Evolutionary conservation across 2,329 filamentous ascomycete genomes (phyloP).

Genomic region (Ophiostoma tasmaniense): DNA sequence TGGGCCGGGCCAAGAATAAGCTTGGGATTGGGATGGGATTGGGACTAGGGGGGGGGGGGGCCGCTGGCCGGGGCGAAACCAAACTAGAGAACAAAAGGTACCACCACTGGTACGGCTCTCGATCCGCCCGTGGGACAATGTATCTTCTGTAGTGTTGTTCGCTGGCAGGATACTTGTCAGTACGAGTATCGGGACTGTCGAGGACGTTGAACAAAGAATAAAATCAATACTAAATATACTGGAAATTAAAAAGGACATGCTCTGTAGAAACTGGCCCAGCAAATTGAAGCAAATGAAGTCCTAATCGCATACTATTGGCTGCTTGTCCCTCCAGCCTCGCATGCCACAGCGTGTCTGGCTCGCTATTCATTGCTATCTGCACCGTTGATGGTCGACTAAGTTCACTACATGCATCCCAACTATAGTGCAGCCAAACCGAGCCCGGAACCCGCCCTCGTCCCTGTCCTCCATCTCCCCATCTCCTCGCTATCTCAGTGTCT

Average conservation of each 20-base stretch:
- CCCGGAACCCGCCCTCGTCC: constrained; percentile 2
- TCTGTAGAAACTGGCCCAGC: neutral
- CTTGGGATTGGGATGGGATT: neutral
- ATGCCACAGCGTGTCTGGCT: neutral
- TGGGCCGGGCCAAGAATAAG: constrained; percentile 7
- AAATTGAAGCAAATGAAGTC: neutral
- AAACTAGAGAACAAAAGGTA: neutral
- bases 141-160: neutral
- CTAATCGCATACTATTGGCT: neutral
- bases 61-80: neutral
- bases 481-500: neutral
- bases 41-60: neutral
- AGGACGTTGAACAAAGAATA: neutral
- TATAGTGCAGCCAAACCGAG: neutral
- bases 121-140: neutral
- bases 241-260: neutral
- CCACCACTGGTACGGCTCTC: neutral
- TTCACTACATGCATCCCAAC: neutral
- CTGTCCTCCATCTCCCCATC: neutral
- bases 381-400: neutral
- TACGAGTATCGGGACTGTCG: neutral
- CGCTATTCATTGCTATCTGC: neutral
- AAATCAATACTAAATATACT: neutral
- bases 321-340: neutral
- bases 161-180: neutral